Evolutionary conservation across 1,284 basidiomycete genomes (phyloP), one percentile per base, ranked within the genome.

Genomic region (Puccinia polysora): DNA sequence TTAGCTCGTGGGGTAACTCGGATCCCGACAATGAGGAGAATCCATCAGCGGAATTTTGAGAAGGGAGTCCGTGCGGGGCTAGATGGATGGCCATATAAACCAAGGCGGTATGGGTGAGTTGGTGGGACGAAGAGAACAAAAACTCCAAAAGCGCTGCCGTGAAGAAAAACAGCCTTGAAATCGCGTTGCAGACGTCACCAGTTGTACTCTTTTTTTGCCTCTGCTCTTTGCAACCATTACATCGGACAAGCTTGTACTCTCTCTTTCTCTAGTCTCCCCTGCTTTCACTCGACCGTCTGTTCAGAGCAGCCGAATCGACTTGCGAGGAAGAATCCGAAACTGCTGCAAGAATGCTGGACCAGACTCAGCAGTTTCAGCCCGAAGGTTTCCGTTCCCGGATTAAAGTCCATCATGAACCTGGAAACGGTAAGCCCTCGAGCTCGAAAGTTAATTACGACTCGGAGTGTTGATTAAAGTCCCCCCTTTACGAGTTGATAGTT

Each of bases 361-460:
- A 59, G 20, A 59, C 36, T 59, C 56, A 59, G 56, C 56, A 59
- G 56, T 59, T 59, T 58, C 56, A 59, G 56, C 43, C 56, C 30
- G 36, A 59, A 25, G 56, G 56, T 40, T 43, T 40, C 43, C 36
- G 56, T 14, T 40, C 56, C 36, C 56, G 56, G 20, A 59, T 59
- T 40, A 59, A 59, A 59, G 56, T 59, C 36, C 38, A 59, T 14
- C 38, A 59, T 59, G 56, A 40, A 25, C 56, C 56, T 18, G 43
- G 43, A 2, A 59, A 40, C 28, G 56, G 56, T 59, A 20, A 59
- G 56, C 56, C 23, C 20, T 25, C 12, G n/a, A 59, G 38, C 28
- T 12, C 36, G n/a, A n/a, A n/a, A n/a, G n/a, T n/a, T n/a, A n/a
- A 5, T 43, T 14, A 23, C 12, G 28, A 7, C 56, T 25, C 20